Percentiles rank a stretch among this genome's conserved stretches.
phyloP scores from a whole-genome alignment of 306 rosid genomes.

The Senna siamea region DNA sequence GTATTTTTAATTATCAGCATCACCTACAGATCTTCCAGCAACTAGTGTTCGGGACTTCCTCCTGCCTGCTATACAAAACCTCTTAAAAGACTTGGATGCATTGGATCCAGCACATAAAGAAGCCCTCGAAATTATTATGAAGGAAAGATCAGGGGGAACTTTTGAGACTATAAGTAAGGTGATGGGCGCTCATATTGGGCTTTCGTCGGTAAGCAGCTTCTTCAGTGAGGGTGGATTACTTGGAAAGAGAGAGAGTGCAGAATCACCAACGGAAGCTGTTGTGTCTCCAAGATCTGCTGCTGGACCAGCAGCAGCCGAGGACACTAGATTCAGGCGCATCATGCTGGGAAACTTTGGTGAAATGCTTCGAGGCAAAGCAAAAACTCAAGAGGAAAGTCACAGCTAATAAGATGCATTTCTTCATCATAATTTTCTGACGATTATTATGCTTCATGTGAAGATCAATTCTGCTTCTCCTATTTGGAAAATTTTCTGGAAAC shows the following conservation, averaged over 20 bases:
- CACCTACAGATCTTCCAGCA: conserved; percentile 71
- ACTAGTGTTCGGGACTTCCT: conserved; percentile 74
- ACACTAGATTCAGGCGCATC: conserved; percentile 88
- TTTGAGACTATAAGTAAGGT: conserved; percentile 87
- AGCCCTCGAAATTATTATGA: conserved; percentile 95
- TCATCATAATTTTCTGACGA: conserved; percentile 8
- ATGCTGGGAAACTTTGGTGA: conserved; percentile 92
- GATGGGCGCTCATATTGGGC: conserved; percentile 90
- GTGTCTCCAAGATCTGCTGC: conserved; percentile 53
- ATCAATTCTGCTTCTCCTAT: conserved; percentile 14
- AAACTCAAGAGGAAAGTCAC: conserved; percentile 66
- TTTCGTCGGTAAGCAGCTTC: conserved; percentile 82
- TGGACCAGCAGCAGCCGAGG: conserved; percentile 50
- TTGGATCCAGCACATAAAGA: conserved; percentile 98
- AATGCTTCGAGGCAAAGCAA: conserved; percentile 83
- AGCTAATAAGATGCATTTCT: conserved; percentile 45
- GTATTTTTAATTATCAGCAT: conserved; percentile 27
- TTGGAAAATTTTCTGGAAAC: conserved; percentile 12
- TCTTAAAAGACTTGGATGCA: conserved; percentile 75
- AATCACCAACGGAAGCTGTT: conserved; percentile 48
- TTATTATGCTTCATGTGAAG: conserved; percentile 33
- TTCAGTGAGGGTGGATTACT: conserved; percentile 88
- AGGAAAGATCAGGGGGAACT: conserved; percentile 95
- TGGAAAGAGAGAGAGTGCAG: conserved; percentile 75
- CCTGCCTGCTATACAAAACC: conserved; percentile 85